These are phyloP conservation scores for Endoconidiophora polonica DNA, from an alignment of 2,329 filamentous ascomycete genomes.

Conservation along the genomic window DNA sequence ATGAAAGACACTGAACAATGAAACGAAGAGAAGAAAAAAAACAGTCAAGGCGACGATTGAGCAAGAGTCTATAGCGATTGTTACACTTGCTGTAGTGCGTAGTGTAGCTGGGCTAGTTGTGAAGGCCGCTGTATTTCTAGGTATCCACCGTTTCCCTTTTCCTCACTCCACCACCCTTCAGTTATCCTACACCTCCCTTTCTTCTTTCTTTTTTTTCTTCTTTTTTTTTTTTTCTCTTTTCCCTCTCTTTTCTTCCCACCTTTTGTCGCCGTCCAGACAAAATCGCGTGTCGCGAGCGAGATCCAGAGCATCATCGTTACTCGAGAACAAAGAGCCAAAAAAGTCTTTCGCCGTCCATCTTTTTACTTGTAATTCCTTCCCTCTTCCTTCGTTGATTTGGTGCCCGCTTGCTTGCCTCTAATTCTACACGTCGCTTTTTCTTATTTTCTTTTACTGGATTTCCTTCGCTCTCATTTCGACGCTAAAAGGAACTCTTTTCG, in stretches of 20 bases:
- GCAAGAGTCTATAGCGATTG: too few relatives aligned
- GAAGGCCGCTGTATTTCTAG: neutral
- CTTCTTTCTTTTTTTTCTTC: neutral
- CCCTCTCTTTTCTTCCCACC: neutral
- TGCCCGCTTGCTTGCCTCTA: neutral
- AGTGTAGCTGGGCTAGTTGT: neutral
- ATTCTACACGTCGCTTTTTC: neutral
- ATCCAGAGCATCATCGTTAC: neutral
- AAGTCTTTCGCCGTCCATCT: too few relatives aligned
- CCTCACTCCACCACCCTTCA: neutral
- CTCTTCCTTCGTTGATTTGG: neutral
- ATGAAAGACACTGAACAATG: neutral
- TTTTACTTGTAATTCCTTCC: too few relatives aligned
- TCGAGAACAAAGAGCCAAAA: neutral
- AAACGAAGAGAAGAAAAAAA: neutral
- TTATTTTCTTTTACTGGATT: neutral
- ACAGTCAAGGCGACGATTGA: neutral
- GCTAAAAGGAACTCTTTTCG: neutral
- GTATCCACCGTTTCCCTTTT: neutral
- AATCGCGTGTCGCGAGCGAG: conserved; percentile 2
- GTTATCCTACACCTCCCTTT: neutral
- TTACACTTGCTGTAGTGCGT: too few relatives aligned
- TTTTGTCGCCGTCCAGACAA: neutral
- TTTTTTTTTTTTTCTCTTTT: neutral
- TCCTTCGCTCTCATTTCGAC: neutral